Evolutionary conservation across 257 asterid species (phyloP).

Genomic region (Henckelia pumila): DNA sequence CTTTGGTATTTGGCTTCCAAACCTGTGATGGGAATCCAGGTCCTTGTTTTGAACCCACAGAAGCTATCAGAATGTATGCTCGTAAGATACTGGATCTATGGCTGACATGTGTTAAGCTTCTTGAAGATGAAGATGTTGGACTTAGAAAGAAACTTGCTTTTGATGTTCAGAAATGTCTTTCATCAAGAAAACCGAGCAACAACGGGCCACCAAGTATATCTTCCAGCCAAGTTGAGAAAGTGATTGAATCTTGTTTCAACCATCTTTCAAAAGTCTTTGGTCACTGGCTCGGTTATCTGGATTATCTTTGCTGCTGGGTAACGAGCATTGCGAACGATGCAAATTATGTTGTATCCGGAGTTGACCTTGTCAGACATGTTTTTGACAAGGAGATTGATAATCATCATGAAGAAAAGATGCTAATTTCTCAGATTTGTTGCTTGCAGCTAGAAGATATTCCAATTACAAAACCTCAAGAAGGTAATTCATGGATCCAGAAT

Average conservation of each 20-base stretch:
- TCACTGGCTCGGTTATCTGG: slow-evolving; percentile 63
- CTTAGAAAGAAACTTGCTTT: slow-evolving; percentile 70
- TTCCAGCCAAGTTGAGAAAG: slow-evolving; percentile 88
- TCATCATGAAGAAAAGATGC: slow-evolving; percentile 86
- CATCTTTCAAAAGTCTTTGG: slow-evolving; percentile 70
- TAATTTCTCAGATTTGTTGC: slow-evolving; percentile 81
- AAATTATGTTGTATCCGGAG: slow-evolving; percentile 41
- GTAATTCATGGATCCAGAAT: slow-evolving; percentile 26
- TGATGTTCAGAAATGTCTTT: slow-evolving; percentile 61
- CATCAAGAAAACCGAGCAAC: slow-evolving; percentile 23
- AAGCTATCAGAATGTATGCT: slow-evolving; percentile 43
- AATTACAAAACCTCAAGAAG: slow-evolving; percentile 30
- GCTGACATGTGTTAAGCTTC: slow-evolving; percentile 71
- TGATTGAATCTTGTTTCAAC: slow-evolving; percentile 65
- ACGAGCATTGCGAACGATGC: slow-evolving; percentile 46
- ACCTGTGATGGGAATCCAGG: slow-evolving; percentile 29
- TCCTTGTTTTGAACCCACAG: slow-evolving; percentile 37
- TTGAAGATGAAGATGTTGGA: slow-evolving; percentile 86
- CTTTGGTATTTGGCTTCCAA: slow-evolving; percentile 32
- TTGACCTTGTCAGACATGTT: slow-evolving; percentile 80
- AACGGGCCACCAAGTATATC: slow-evolving; percentile 31
- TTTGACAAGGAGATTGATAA: slow-evolving; percentile 97
- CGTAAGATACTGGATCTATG: slow-evolving; percentile 63
- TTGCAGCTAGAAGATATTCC: slow-evolving; percentile 60
- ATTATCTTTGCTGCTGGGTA: slow-evolving; percentile 68